phyloP scores from a whole-genome alignment of 139 green algal species.

The Ostreobium quekettii region DNA sequence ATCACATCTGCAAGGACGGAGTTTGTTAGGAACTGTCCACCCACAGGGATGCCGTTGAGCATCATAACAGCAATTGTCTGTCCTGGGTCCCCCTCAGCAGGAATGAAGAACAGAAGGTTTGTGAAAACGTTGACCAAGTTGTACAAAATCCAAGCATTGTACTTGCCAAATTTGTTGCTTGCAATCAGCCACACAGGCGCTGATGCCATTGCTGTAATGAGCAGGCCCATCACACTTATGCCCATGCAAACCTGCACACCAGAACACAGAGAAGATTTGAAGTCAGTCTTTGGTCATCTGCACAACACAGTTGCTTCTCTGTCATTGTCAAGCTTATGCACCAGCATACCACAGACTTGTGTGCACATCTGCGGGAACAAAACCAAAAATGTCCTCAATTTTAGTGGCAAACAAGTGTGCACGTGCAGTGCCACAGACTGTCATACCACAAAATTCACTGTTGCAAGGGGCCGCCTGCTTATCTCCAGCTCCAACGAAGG shows the following conservation, averaged over 20 bases:
- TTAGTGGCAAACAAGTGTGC: too few relatives aligned
- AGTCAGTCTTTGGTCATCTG: too few relatives aligned
- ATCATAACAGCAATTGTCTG: slow-evolving; percentile 13
- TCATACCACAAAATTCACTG: too few relatives aligned
- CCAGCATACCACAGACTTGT: too few relatives aligned
- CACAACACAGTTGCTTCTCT: too few relatives aligned
- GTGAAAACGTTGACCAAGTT: slow-evolving; percentile 17
- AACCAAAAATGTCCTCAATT: too few relatives aligned
- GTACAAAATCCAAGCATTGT: slow-evolving; percentile 22
- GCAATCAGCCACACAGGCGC: slow-evolving; percentile 19
- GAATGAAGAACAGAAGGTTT: slow-evolving; percentile 19
- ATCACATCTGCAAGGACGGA: slow-evolving; percentile 27
- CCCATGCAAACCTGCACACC: slow-evolving; percentile 29
- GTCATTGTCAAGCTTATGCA: too few relatives aligned
- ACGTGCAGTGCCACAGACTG: too few relatives aligned
- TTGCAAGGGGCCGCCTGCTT: too few relatives aligned
- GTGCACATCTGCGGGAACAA: too few relatives aligned
- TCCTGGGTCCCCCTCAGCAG: slow-evolving; percentile 15
- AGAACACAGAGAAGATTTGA: not conserved
- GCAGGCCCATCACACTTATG: slow-evolving; percentile 19
- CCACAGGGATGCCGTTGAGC: slow-evolving; percentile 27
- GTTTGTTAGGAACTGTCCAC: slow-evolving; percentile 20
- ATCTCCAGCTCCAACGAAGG: too few relatives aligned
- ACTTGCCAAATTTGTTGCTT: slow-evolving; percentile 22
- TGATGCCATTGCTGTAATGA: slow-evolving; percentile 23